phyloP scores from a whole-genome alignment of 2,329 filamentous ascomycete genomes.

The Ceratocystiopsis sp. region DNA sequence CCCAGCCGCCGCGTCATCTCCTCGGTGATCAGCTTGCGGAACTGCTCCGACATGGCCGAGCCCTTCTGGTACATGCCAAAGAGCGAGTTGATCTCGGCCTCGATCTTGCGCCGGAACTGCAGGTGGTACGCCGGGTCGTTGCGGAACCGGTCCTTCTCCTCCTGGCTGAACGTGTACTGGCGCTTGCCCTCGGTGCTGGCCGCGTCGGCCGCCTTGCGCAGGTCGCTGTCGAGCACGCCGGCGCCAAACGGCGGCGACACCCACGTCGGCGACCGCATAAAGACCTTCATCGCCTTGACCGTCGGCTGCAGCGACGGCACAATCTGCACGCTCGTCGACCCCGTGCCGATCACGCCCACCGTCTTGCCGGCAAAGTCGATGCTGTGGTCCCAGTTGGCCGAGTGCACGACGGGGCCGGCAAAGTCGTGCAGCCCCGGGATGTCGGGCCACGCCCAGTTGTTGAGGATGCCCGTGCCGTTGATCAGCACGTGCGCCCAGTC shows the following conservation, averaged over 20 bases:
- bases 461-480: slow-evolving; percentile 11
- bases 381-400: slow-evolving; percentile 14
- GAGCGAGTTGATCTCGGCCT: slow-evolving; percentile 8
- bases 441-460: slow-evolving; percentile 12
- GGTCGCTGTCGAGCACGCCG: slow-evolving; percentile 13
- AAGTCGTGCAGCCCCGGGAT: slow-evolving; percentile 18
- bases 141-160: slow-evolving; percentile 6
- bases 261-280: slow-evolving; percentile 14
- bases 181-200: slow-evolving; percentile 16
- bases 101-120: slow-evolving; percentile 6
- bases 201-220: slow-evolving; percentile 11
- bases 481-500: slow-evolving; percentile 9
- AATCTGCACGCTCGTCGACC: slow-evolving; percentile 15
- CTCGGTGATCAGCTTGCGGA: slow-evolving; percentile 22
- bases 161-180: slow-evolving; percentile 18
- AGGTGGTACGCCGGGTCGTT: slow-evolving; percentile 6
- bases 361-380: background rate
- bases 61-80: slow-evolving; percentile 16
- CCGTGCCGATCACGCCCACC: slow-evolving; percentile 16
- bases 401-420: slow-evolving; percentile 14
- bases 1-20: slow-evolving; percentile 25
- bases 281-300: slow-evolving; percentile 15
- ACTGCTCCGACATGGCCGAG: slow-evolving; percentile 21
- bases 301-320: slow-evolving; percentile 11
- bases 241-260: slow-evolving; percentile 3